Percentiles rank a stretch among this genome's conserved stretches.
phyloP scores from a whole-genome alignment of 139 green algal genomes.

The Picochlorum sp. region DNA sequence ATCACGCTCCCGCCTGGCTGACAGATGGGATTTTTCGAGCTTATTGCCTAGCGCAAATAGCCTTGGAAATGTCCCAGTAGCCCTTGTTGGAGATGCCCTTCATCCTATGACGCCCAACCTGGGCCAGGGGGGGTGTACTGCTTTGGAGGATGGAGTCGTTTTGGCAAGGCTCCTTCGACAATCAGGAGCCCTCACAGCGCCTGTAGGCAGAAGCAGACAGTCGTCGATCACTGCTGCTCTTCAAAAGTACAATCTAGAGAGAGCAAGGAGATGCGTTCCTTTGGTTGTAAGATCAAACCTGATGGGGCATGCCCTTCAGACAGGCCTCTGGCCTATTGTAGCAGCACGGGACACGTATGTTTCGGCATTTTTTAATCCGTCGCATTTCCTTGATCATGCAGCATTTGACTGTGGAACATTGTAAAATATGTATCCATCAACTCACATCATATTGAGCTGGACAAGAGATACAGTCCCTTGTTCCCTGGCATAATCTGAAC shows the following conservation, averaged over 20 bases:
- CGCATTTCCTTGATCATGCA: slow-evolving; percentile 50
- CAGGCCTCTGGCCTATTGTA: slow-evolving; percentile 31
- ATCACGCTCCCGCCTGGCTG: slow-evolving; percentile 28
- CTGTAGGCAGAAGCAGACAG: neutral
- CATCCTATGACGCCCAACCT: slow-evolving; percentile 77
- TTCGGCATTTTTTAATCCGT: slow-evolving; percentile 21
- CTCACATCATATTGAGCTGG: too few species aligned
- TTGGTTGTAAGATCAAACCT: slow-evolving; percentile 29
- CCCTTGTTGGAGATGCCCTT: slow-evolving; percentile 62
- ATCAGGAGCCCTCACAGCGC: neutral
- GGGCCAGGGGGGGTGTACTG: slow-evolving; percentile 42
- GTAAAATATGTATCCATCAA: too few species aligned
- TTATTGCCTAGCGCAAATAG: neutral
- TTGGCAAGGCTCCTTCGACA: slow-evolving; percentile 29
- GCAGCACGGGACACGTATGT: slow-evolving; percentile 29
- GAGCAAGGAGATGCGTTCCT: slow-evolving; percentile 15
- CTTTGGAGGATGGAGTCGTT: slow-evolving; percentile 62
- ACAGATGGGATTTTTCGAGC: slow-evolving; percentile 29
- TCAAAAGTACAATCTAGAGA: slow-evolving; percentile 36
- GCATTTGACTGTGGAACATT: slow-evolving; percentile 31
- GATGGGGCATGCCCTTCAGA: slow-evolving; percentile 43
- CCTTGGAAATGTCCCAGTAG: slow-evolving; percentile 5
- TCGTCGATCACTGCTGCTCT: slow-evolving; percentile 20
- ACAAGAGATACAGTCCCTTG: too few species aligned
- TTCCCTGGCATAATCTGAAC: too few species aligned